phyloP scores from a whole-genome alignment of 495 filamentous ascomycete genomes.

The Bombardia bombarda region DNA sequence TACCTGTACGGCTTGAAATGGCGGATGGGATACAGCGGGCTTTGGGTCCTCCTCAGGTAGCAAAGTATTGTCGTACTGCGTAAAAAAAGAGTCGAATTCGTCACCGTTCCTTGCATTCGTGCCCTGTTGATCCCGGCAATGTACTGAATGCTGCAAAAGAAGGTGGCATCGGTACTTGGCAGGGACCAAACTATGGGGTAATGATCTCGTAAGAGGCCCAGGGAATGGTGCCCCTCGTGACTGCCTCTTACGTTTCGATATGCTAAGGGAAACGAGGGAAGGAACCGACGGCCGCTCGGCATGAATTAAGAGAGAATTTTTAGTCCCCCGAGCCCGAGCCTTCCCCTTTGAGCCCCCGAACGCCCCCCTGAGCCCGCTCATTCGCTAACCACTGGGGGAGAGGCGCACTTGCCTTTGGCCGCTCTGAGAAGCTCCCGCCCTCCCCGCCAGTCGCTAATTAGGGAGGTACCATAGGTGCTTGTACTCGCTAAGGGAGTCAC shows the following conservation, averaged over 20 bases:
- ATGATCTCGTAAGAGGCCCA: slow-evolving; percentile 25
- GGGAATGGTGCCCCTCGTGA: slow-evolving; percentile 19
- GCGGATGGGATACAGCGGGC: slow-evolving; percentile 10
- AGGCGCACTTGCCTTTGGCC: too few species aligned
- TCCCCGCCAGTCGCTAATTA: too few species aligned
- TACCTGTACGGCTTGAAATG: too few species aligned
- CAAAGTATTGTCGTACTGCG: too few species aligned
- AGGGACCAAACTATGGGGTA: slow-evolving; percentile 18
- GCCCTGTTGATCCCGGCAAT: slow-evolving; percentile 1
- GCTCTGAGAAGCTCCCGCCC: too few species aligned
- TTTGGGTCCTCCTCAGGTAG: slow-evolving; percentile 6
- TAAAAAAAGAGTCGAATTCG: slow-evolving; percentile 4
- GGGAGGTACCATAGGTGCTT: too few species aligned
- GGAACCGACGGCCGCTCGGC: slow-evolving; percentile 14
- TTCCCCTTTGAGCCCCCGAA: background rate
- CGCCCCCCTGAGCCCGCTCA: too few species aligned
- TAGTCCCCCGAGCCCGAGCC: slow-evolving; percentile 8
- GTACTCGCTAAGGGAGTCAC: too few species aligned
- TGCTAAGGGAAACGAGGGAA: slow-evolving; percentile 24
- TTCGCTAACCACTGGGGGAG: too few species aligned
- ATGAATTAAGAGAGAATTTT: slow-evolving; percentile 22
- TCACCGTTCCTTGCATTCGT: slow-evolving; percentile 22
- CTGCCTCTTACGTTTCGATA: slow-evolving; percentile 25
- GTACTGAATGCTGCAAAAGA: too few species aligned
- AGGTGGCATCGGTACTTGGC: slow-evolving; percentile 8